A percentile compares a stretch with the other conserved stretches of the same genome.
Conservation (phyloP, 345 rosid genomes). For the Eucalyptus camaldulensis region DNA sequence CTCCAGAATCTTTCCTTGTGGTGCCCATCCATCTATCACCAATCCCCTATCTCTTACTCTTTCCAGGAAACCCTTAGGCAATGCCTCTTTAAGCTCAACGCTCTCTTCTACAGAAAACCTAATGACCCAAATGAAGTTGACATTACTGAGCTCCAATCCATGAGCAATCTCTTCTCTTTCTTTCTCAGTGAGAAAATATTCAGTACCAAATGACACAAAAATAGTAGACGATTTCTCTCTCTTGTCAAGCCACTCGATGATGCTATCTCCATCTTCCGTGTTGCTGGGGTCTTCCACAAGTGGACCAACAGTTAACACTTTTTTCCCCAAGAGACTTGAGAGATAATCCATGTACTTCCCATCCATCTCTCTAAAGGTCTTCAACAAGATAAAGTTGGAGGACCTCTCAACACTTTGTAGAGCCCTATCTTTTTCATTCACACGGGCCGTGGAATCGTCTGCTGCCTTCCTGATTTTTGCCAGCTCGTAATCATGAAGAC, state of each 20-base stretch:
- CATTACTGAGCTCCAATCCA: conserved; percentile 12
- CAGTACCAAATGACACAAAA: conserved; percentile 23
- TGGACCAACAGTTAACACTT: conserved; percentile 12
- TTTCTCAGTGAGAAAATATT: conserved; percentile 6
- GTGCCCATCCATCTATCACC: conserved; percentile 21
- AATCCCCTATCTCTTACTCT: conserved; percentile 11
- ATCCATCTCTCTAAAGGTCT: conserved; percentile 11
- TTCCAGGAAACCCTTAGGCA: conserved; percentile 11
- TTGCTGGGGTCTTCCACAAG: background rate
- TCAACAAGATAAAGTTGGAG: conserved; percentile 2
- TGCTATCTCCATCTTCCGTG: background rate
- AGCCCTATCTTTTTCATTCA: background rate
- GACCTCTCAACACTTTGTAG: background rate
- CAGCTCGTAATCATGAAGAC: background rate
- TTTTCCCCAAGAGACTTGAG: conserved; percentile 2
- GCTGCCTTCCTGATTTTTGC: background rate
- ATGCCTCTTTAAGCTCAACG: background rate
- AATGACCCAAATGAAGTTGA: conserved; percentile 20
- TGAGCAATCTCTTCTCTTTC: conserved; percentile 19
- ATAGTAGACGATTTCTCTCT: conserved; percentile 4
- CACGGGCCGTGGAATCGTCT: background rate
- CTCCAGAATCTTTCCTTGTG: conserved; percentile 7
- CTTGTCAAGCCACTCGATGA: conserved; percentile 12
- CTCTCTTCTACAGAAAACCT: conserved; percentile 5
- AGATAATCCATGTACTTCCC: conserved; percentile 18